phyloP scores from a whole-genome alignment of 2,329 filamentous ascomycete genomes.

The Pyricularia grisea region DNA sequence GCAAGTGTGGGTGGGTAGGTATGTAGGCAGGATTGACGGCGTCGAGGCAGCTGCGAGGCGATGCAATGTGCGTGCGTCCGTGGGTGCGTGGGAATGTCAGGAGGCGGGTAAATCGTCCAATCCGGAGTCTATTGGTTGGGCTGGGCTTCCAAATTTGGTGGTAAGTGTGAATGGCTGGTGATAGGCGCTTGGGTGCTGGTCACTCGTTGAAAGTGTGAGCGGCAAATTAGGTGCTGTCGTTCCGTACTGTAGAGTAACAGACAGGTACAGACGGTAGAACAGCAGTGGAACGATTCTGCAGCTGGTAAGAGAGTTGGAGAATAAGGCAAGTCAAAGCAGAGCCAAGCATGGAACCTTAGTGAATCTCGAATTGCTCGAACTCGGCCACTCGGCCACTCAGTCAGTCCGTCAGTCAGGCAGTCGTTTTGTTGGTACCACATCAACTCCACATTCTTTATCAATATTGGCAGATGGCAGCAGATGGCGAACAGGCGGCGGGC shows the following conservation, averaged over 20 bases:
- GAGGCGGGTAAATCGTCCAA: not conserved
- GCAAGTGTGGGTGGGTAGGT: not conserved
- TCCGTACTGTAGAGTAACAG: not conserved
- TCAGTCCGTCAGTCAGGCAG: too few species aligned
- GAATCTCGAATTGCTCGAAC: not conserved
- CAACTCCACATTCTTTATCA: not conserved
- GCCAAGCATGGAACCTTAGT: not conserved
- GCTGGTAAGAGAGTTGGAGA: not conserved
- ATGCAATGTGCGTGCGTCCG: not conserved
- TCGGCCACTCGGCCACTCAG: too few species aligned
- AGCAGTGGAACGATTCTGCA: too few species aligned
- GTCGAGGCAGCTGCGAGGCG: not conserved
- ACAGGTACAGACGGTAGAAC: not conserved
- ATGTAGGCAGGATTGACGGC: not conserved
- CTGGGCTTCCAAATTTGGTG: not conserved
- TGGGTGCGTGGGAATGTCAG: not conserved
- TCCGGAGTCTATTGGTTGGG: not conserved
- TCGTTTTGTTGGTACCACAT: not conserved
- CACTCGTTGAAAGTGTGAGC: not conserved
- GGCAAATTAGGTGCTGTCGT: not conserved
- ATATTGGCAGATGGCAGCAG: not conserved
- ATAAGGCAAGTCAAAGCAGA: not conserved
- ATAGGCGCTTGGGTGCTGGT: not conserved
- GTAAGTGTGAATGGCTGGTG: not conserved
- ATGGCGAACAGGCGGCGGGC: not conserved